Evolutionary conservation across 2,329 filamentous ascomycete genomes (phyloP), one percentile per base, ranked within the genome.

Genomic region (Fusarium pininemorale): DNA sequence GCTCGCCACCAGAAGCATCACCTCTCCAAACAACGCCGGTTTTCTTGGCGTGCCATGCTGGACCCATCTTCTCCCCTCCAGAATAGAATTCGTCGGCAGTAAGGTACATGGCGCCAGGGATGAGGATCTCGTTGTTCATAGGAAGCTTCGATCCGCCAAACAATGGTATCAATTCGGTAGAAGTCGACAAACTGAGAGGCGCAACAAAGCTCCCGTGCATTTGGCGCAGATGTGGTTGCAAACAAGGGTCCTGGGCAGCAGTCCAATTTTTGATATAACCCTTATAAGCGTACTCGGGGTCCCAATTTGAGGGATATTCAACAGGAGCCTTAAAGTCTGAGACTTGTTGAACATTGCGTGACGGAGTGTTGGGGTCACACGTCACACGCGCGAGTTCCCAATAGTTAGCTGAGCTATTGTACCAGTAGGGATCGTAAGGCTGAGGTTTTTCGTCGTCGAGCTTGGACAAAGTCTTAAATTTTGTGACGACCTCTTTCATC

Each of bases 31-130:
- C 82, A 51, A 90, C 81, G 7, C 81, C 83, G 61, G 88, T 84
- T 35, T 82, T 82, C 81, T 93, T 93, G 39, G 85, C 79, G 8
- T 84, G 80, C 91, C 91, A 93, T 10, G 83, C 79, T 18, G 87
- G 83, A 50, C 91, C 90, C 64, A 87, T 87, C 14, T 81, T 81
- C 13, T 84, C 79, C 59, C 89, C 87, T 60, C 90, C 91, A 4
- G 85, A 87, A 80, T 92, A 92, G 51, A 88, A 86, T 12, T 85
- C 83, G 76, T 92, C 88, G 14, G 87, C 81, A 24, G 85, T 85
- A 70, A 90, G 87, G 77, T 93, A 93, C 87, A 90, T 90, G 77
- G 88, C 90, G 10, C 89, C 89, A 4, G 90, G 90, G 70, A 91
- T 90, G 37, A 91, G 81, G 61, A 92, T 90, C 76, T 92, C 90